Evolutionary conservation across 805 yeast genomes (phyloP), one percentile per base, ranked within the genome.

Genomic region (Pichia insulana): DNA sequence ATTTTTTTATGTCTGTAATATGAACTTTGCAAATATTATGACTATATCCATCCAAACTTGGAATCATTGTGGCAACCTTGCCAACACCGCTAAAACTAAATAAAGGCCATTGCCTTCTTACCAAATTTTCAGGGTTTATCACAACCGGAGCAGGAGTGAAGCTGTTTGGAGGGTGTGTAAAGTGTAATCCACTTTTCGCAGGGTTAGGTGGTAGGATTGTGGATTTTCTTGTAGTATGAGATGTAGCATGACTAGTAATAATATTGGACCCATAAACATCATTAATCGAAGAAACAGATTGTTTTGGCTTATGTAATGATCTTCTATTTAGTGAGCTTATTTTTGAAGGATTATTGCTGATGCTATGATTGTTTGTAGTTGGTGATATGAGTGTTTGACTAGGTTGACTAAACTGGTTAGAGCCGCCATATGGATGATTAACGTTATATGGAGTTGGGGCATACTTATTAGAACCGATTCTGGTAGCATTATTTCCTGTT

Each of bases 91-190:
- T 67, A 83, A 92, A 87, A 44, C 72, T 68, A 56, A 85, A 82
- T 28, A 87, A 56, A 0, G 96, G 95, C 61, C 82, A 83, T 55
- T 84, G 95, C 42, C 83, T 68, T 37, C 64, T 61, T 19, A 69
- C 59, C 40, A 81, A 58, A 19, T 77, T 73, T 40, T 72, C 73
- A 7, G 84, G 82, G 46, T 78, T 72, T 26, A 64, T 61, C 7
- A 68, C 63, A 32, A 54, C 62, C 1, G 65, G 64, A 2, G 65
- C 65, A 17, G 65, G 64, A 3, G 60, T 40, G 50, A 59, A 39
- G 1, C 42, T 19, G 28, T 49, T 54, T n/a, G 33, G 32, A 30
- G 40, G 39, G 15, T 35, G 45, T 12, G 34, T 38, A 26, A 28
- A 25, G 11, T 35, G 41, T 39, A 36, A 43, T 28, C 31, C 31